A percentile compares a stretch with the other conserved stretches of the same genome.
These are phyloP conservation scores for Quercus rubra DNA, from an alignment of 306 rosid species.

Conservation along the genomic window DNA sequence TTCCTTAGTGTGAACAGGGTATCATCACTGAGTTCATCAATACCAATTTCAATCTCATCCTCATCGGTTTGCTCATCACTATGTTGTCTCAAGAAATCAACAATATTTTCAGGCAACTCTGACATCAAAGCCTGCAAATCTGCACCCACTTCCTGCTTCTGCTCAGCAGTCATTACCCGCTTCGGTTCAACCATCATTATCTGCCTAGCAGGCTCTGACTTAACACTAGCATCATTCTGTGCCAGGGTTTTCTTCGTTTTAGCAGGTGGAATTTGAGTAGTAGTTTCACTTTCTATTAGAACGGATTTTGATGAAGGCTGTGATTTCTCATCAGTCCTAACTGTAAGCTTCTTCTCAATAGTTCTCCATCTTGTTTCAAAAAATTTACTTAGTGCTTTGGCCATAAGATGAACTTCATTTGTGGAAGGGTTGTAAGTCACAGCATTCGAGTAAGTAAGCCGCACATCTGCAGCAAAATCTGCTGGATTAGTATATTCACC, in stretches of 20 bases:
- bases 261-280: slow-evolving; percentile 39
- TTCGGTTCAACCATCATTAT: slow-evolving; percentile 62
- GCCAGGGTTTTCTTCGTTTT: slow-evolving; percentile 52
- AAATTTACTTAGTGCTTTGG: slow-evolving; percentile 48
- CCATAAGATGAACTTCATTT: slow-evolving; percentile 73
- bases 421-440: slow-evolving; percentile 83
- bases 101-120: slow-evolving; percentile 72
- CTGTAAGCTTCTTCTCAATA: slow-evolving; percentile 65
- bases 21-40: slow-evolving; percentile 73
- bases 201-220: slow-evolving; percentile 38
- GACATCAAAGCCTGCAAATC: slow-evolving; percentile 67
- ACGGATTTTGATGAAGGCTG: slow-evolving; percentile 42
- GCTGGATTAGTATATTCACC: slow-evolving; percentile 56
- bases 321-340: slow-evolving; percentile 27
- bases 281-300: slow-evolving; percentile 34
- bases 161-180: slow-evolving; percentile 54
- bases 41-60: slow-evolving; percentile 91
- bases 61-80: slow-evolving; percentile 56
- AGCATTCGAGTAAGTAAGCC: slow-evolving; percentile 82
- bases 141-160: slow-evolving; percentile 59
- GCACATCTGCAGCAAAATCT: slow-evolving; percentile 78
- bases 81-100: slow-evolving; percentile 73
- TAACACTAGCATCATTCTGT: slow-evolving; percentile 29
- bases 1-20: slow-evolving; percentile 62
- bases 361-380: slow-evolving; percentile 81